A percentile compares a stretch with the other conserved stretches of the same genome.
These are phyloP conservation scores for Acacia melanoxylon DNA, from an alignment of 306 rosid genomes.

Conservation along the genomic window DNA sequence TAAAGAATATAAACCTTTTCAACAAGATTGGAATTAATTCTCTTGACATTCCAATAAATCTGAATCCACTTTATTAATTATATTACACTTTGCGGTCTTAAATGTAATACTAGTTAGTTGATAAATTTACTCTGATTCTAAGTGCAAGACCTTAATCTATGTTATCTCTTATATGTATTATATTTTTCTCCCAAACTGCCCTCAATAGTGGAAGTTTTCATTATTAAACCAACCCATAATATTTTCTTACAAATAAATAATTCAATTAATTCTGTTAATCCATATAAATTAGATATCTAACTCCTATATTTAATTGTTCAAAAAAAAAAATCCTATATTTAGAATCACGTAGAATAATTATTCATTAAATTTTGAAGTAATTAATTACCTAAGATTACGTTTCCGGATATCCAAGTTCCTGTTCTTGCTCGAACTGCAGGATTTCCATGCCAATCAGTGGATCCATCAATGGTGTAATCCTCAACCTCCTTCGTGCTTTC, in stretches of 20 bases:
- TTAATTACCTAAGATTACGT: conserved; percentile 58
- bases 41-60: not conserved
- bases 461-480: conserved; percentile 54
- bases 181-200: no score
- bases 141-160: no score
- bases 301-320: no score
- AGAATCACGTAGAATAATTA: not conserved
- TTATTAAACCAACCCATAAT: not conserved
- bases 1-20: not conserved
- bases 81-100: no score
- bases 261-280: no score
- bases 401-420: conserved; percentile 65
- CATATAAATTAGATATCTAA: no score
- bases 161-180: no score
- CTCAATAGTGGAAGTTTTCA: not conserved
- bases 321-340: no score
- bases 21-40: not conserved
- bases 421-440: conserved; percentile 54
- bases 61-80: not conserved
- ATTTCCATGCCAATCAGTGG: conserved; percentile 58
- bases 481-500: conserved; percentile 30
- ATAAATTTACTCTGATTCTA: no score
- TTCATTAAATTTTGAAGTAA: not conserved
- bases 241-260: not conserved
- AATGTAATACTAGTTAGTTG: no score